Base-by-base conservation (phyloP, 306 rosid genomes). In the Biancaea sappan region DNA sequence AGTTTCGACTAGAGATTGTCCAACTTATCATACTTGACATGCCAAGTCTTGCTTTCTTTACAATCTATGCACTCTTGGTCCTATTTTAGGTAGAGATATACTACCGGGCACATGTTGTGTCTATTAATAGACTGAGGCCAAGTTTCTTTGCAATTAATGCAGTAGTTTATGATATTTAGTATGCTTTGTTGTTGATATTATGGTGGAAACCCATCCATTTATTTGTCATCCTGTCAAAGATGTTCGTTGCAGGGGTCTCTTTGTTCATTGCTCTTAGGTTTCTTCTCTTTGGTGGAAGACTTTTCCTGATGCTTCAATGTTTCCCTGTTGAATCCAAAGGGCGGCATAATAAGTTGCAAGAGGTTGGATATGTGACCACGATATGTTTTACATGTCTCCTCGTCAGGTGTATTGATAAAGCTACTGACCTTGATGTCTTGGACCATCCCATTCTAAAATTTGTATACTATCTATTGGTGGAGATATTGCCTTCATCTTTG, bases 251-350 rank as follows among this genome's bases (percentile, higher is more conserved):
- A 81, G 98, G 96, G 78, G 94, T 95, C 18, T 90, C 99, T 75
- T 86, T 92, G 83, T 92, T 92, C 67, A 96, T 97, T 21, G 99
- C 99, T 74, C 91, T 95, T 60, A 98, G 98, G 50, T 95, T 95
- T 89, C 97, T 95, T 79, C 91, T 92, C 72, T 95, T 90, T 29
- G 99, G 99, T 75, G 99, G 99, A 80, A 95, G 99, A n/a, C n/a
- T n/a, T n/a, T n/a, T n/a, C n/a, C n/a, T n/a, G n/a, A n/a, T n/a
- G n/a, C n/a, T n/a, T n/a, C n/a, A n/a, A n/a, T n/a, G n/a, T n/a
- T n/a, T n/a, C n/a, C n/a, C n/a, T n/a, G n/a, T n/a, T n/a, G n/a
- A n/a, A n/a, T n/a, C n/a, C n/a, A n/a, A n/a, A n/a, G n/a, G n/a
- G n/a, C n/a, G n/a, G n/a, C n/a, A n/a, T n/a, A n/a, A n/a, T n/a